Conservation (phyloP, 768 basidiomycete species). For the Aureoboletus auriporus region DNA sequence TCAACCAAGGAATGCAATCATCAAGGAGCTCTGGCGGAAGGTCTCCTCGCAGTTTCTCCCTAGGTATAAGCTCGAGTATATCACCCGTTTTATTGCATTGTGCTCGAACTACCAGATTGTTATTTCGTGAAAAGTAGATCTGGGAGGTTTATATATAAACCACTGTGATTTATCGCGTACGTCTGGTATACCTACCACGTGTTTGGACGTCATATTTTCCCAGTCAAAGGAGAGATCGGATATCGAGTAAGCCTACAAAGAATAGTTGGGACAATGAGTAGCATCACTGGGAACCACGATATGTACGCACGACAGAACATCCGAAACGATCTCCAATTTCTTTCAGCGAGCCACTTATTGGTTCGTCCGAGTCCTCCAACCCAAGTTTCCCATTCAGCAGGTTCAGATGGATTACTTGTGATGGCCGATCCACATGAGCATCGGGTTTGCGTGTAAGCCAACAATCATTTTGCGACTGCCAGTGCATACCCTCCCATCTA, state of each 20-base stretch:
- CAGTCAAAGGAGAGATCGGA: constrained; percentile 3
- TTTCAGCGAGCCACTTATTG: not conserved
- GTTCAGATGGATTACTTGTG: constrained; percentile 1
- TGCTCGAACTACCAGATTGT: constrained; percentile 9
- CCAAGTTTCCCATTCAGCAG: not conserved
- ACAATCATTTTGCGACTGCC: constrained; percentile 1
- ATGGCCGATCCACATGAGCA: not conserved
- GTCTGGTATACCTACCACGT: constrained; percentile 3
- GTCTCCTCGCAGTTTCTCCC: constrained; percentile 3
- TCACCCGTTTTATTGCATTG: not conserved
- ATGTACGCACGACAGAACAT: not conserved
- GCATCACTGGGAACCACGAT: not conserved
- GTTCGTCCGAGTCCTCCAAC: too few relatives aligned
- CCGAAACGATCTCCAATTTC: not conserved
- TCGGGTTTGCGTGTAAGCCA: constrained; percentile 15
- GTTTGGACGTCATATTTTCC: not conserved
- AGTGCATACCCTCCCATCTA: constrained; percentile 7
- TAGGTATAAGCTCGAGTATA: constrained; percentile 13
- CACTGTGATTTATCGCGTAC: not conserved
- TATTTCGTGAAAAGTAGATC: constrained; percentile 10
- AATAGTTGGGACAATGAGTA: not conserved
- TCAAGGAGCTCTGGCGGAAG: constrained; percentile 15
- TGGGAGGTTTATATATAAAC: not conserved
- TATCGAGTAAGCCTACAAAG: not conserved
- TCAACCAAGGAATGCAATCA: constrained; percentile 18